Percentiles rank a stretch among this genome's conserved stretches.
phyloP scores from a whole-genome alignment of 495 filamentous ascomycete species.

The Podospora appendiculata region DNA sequence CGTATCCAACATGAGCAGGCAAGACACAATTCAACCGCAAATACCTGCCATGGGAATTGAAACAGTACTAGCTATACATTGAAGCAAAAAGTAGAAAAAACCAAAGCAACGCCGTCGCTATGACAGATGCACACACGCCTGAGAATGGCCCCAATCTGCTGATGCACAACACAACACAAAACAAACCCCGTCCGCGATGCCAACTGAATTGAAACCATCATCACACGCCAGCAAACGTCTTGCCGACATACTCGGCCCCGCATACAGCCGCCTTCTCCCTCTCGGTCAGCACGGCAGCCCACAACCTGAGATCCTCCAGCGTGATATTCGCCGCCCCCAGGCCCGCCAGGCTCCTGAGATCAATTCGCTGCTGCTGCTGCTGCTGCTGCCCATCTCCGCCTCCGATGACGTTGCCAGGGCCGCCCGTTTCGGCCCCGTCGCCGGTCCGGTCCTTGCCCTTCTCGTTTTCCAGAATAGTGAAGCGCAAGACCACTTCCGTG shows the following conservation, averaged over 20 bases:
- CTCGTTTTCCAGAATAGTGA: slow-evolving; percentile 59
- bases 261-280: slow-evolving; percentile 38
- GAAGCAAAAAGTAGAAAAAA: no score
- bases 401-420: slow-evolving; percentile 9
- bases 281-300: slow-evolving; percentile 27
- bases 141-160: no score
- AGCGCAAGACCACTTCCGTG: slow-evolving; percentile 80
- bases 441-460: slow-evolving; percentile 18
- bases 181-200: no score
- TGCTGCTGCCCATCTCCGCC: slow-evolving; percentile 4
- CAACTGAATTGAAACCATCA: neutral
- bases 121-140: no score
- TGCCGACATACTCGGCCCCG: slow-evolving; percentile 32
- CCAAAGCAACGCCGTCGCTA: no score
- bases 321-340: slow-evolving; percentile 28
- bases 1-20: no score
- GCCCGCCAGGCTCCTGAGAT: slow-evolving; percentile 11
- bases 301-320: slow-evolving; percentile 28
- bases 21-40: no score
- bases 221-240: slow-evolving; percentile 31
- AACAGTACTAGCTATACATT: no score
- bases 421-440: neutral
- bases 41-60: no score
- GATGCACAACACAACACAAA: no score
- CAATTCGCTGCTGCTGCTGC: slow-evolving; percentile 2